Conservation (phyloP, 805 yeast genomes). For the Spencermartinsiella europaea region DNA sequence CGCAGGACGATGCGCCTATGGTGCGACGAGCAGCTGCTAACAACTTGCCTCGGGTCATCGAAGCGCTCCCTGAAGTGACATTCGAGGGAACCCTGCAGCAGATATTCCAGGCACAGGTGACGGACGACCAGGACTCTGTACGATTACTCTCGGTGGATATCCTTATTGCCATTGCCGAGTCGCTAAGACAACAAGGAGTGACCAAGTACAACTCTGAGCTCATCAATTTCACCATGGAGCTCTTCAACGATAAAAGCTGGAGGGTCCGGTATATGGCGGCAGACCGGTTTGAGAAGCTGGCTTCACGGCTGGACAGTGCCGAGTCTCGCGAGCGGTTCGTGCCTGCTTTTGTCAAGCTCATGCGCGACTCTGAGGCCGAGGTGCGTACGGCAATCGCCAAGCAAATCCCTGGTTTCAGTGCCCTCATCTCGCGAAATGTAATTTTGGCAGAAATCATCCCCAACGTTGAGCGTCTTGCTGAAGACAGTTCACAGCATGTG, state of each 20-base stretch:
- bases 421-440: constrained; percentile 37
- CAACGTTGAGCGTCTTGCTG: constrained; percentile 72
- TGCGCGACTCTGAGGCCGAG: constrained; percentile 93
- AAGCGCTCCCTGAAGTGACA: constrained; percentile 40
- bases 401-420: constrained; percentile 61
- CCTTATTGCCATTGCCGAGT: constrained; percentile 65
- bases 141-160: constrained; percentile 86
- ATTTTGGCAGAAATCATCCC: constrained; percentile 74
- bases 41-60: constrained; percentile 69
- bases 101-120: constrained; percentile 72
- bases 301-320: constrained; percentile 54
- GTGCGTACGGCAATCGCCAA: constrained; percentile 93
- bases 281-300: constrained; percentile 78
- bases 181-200: constrained; percentile 23
- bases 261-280: constrained; percentile 98
- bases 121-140: constrained; percentile 92
- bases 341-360: constrained; percentile 66
- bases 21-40: constrained; percentile 93
- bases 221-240: constrained; percentile 49
- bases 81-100: constrained; percentile 59
- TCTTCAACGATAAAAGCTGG: constrained; percentile 91
- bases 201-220: constrained; percentile 25
- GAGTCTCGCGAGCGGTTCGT: constrained; percentile 52
- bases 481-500: constrained; percentile 89
- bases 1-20: constrained; percentile 94